Conservation (phyloP, 2,329 filamentous ascomycete genomes). For the Fusarium gaditjirri region DNA sequence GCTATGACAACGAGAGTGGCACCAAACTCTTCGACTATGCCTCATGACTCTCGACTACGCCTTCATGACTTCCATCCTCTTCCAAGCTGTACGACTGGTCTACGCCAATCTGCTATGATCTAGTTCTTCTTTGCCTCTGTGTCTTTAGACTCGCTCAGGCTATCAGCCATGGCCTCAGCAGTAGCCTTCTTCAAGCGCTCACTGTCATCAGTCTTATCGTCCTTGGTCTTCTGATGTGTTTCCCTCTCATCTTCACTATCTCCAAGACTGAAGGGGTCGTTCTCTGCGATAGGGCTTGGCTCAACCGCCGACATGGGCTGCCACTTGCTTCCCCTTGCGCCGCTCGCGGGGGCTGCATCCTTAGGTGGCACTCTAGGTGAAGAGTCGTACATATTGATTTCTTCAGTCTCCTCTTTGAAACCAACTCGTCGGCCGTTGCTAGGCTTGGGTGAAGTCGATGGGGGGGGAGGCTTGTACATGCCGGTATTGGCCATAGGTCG, state of each 20-base stretch:
- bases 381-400: conserved; percentile 80
- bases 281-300: conserved; percentile 84
- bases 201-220: conserved; percentile 64
- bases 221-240: conserved; percentile 64
- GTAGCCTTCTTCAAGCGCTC: conserved; percentile 75
- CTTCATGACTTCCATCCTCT: neutral
- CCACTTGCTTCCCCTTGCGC: conserved; percentile 89
- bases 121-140: conserved; percentile 51
- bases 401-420: conserved; percentile 74
- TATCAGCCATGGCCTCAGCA: conserved; percentile 69
- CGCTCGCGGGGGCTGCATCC: conserved; percentile 58
- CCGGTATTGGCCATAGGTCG: conserved; percentile 80
- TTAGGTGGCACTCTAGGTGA: conserved; percentile 67
- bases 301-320: conserved; percentile 87
- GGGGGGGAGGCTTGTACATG: conserved; percentile 77
- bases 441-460: conserved; percentile 62
- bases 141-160: conserved; percentile 56
- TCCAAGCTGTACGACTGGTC: neutral
- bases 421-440: conserved; percentile 63
- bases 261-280: conserved; percentile 95
- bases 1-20: conserved; percentile 2
- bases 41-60: conserved; percentile 2
- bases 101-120: neutral
- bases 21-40: conserved; percentile 16
- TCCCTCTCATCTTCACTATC: conserved; percentile 94